These are phyloP conservation scores for Xylariomycetidae sp. DNA, from an alignment of 2,329 filamentous ascomycete species.

Conservation along the genomic window DNA sequence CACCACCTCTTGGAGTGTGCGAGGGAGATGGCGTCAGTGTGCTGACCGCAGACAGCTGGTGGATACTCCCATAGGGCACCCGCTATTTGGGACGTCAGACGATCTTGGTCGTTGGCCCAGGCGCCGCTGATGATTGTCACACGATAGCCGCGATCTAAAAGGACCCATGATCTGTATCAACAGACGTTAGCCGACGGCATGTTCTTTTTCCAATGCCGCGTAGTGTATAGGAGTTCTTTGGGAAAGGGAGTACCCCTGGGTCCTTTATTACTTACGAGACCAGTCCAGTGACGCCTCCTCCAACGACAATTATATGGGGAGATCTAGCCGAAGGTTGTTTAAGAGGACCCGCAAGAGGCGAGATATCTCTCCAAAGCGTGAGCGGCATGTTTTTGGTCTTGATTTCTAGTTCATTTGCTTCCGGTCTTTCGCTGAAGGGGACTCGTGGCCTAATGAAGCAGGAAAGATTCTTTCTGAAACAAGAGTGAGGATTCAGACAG, in stretches of 20 bases:
- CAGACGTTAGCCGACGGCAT: slow-evolving; percentile 4
- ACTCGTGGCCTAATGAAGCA: too few species aligned
- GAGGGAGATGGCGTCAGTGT: slow-evolving; percentile 35
- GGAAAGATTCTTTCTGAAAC: too few species aligned
- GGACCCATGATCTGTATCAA: slow-evolving; percentile 31
- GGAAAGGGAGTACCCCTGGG: too few species aligned
- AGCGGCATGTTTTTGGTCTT: slow-evolving; percentile 27
- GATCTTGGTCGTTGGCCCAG: slow-evolving; percentile 33
- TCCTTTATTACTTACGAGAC: slow-evolving; percentile 20
- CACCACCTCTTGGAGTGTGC: slow-evolving; percentile 36
- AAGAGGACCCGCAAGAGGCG: slow-evolving; percentile 23
- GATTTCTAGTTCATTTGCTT: too few species aligned
- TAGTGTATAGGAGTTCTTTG: too few species aligned
- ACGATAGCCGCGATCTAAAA: slow-evolving; percentile 38
- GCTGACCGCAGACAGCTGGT: slow-evolving; percentile 39
- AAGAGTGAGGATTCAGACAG: too few species aligned
- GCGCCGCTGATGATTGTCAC: slow-evolving; percentile 40
- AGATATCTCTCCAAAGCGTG: slow-evolving; percentile 28
- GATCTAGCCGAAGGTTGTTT: slow-evolving; percentile 20
- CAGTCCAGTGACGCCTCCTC: slow-evolving; percentile 28
- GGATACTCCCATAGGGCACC: slow-evolving; percentile 44
- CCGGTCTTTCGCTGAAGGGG: too few species aligned
- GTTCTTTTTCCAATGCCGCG: too few species aligned
- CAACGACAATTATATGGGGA: slow-evolving; percentile 25
- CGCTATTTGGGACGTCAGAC: slow-evolving; percentile 41